Base-by-base conservation (phyloP, 257 asterid genomes). In the Solanum pimpinellifolium region DNA sequence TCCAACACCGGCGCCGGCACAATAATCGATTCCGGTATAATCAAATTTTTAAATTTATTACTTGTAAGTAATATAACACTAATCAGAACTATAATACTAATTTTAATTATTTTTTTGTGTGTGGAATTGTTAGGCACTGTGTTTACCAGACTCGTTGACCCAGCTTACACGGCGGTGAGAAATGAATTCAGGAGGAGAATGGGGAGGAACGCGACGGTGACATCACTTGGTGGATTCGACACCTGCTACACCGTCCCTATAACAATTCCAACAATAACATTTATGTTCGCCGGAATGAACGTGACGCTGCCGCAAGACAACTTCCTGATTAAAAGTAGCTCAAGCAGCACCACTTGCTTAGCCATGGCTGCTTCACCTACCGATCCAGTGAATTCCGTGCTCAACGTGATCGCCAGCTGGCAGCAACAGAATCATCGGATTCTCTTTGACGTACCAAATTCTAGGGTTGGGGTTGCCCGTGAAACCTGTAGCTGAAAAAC, bases 211-310 rank as follows among this genome's bases (percentile, higher is more conserved):
- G 92, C 98, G 86, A 84, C 86, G 8, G 92, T 96, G 62, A 87
- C 98, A 2, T 89, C 98, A 0, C 95, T 96, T 0, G 99, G 99
- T 2, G 98, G 99, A 2, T 96, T 96, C 85, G 99, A 96, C 90
- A 95, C 99, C n/a, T 96, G 99, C 90, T 96, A 96, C 97, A 82
- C 86, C 5, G 93, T 90, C 3, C 95, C 96, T 2, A 74, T 96
- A 46, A 88, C 88, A 4, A 91, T 95, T 7, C 98, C 98, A 6
- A 92, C 95, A 52, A 90, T 95, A 10, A 94, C 97, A 1, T 92
- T 96, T 84, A 90, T 95, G 94, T 96, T 96, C 88, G 33, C 92
- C 9, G 98, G 98, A 73, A 93, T 96, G 98, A 95, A 96, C 89
- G 90, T 95, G 88, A 94, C 98, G 8, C 87, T 96, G 78, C 94